Conservation (phyloP, 371 early-diverging fungal genomes). For the Syncephalastrum monosporum region DNA sequence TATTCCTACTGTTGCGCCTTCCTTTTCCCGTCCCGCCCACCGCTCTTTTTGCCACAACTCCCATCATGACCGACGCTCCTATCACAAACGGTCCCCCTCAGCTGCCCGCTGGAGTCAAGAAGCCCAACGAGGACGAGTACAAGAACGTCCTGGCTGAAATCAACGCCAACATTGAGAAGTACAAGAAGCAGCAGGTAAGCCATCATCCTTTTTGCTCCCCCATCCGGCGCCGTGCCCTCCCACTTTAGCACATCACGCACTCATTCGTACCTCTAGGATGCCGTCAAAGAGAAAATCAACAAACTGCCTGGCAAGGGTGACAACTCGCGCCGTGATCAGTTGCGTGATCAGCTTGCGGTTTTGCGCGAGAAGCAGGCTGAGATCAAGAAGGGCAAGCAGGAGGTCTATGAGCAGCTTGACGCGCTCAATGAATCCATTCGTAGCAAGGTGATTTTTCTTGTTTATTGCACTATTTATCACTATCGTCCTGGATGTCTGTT, state of each 20-base stretch:
- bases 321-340: slow-evolving; percentile 53
- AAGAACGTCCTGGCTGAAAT: slow-evolving; percentile 49
- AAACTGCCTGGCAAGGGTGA: slow-evolving; percentile 40
- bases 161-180: slow-evolving; percentile 54
- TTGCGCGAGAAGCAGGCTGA: slow-evolving; percentile 62
- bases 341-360: slow-evolving; percentile 60
- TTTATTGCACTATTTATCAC: not conserved
- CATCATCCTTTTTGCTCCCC: slow-evolving; percentile 1
- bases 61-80: slow-evolving; percentile 20
- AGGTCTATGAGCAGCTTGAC: slow-evolving; percentile 61
- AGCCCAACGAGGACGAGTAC: slow-evolving; percentile 51
- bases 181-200: slow-evolving; percentile 56
- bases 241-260: not conserved
- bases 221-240: not conserved
- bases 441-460: slow-evolving; percentile 18
- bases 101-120: slow-evolving; percentile 42
- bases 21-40: slow-evolving; percentile 1
- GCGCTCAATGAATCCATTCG: slow-evolving; percentile 37
- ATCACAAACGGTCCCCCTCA: slow-evolving; percentile 22
- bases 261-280: slow-evolving; percentile 37
- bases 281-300: slow-evolving; percentile 41
- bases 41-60: slow-evolving; percentile 5
- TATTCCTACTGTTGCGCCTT: not conserved
- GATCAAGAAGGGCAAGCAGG: slow-evolving; percentile 52
- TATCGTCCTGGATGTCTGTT: too few species aligned